Base-by-base conservation (phyloP, 805 yeast species). In the Kodamaea kaohsiungensis region DNA sequence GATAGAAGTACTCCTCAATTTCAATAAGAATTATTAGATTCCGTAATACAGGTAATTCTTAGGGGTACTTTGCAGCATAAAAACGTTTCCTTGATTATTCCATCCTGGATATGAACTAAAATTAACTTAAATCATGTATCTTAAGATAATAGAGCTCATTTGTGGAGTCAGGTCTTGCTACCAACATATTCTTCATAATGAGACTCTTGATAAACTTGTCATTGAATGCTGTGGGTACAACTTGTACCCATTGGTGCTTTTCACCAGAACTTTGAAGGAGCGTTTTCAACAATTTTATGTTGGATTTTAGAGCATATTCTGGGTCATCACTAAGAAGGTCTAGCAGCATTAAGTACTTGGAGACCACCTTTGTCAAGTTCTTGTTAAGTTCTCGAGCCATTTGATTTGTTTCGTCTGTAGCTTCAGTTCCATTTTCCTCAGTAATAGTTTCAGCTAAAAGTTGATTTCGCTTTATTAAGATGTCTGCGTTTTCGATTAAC, bases 241-340 rank as follows among this genome's bases (percentile, higher is more conserved):
- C 51, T 4, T 47, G 42, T 6, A 52, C 54, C 54, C 54, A 52
- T 1, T 47, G 54, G n/a, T 52, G 48, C 10, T 8, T 25, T 7
- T 30, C 30, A 7, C 7, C 15, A 12, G 49, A 38, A 6, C 27
- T 27, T 17, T 45, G 46, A 27, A 51, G 38, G 22, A 50, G 53
- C 2, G 17, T 8, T 4, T n/a, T 22, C 16, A 50, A 15, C 17
- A 46, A 1, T 7, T 10, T 35, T 12, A 46, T 19, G 13, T 40
- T 40, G n/a, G 25, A 16, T 6, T 40, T 17, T 17, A 40, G 22
- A 19, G 45, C 45, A 18, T 30, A 15, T 5, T 27, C 43, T 7
- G 40, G 50, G 6, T 45, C 46, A 9, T 19, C 49, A 8, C 16
- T 15, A 10, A 38, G 39, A n/a, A 25, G 8, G 8, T 39, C 15